Evolutionary conservation across 208 protist species (phyloP), one percentile per base, ranked within the genome.

Genomic region (Wallacemonas collosoma): DNA sequence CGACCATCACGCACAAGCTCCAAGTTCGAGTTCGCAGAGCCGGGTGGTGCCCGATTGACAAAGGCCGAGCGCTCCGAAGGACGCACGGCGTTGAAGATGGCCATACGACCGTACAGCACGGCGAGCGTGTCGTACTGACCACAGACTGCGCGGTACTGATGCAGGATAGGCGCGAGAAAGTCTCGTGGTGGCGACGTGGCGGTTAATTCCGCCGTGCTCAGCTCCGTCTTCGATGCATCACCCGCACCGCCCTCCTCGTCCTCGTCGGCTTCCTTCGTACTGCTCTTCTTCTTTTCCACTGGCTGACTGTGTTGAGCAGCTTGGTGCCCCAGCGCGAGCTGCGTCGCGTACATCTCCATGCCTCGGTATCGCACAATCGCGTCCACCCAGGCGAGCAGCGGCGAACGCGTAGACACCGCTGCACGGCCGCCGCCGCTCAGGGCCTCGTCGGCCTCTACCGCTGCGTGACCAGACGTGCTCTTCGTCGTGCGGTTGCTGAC

Each of bases 71-170:
- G 75, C 76, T 93, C 83, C 44, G 85, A 88, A 11, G 91, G 91
- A 47, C 83, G 84, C 54, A 93, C 87, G 2, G 79, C 65, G 71
- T 91, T 85, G 78, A 96, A 96, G 80, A 93, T 86, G 64, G 87
- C 88, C 45, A 94, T 75, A 15, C 91, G 84, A 8, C 91, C 91
- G 75, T 94, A 86, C 43, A 93, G 80, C 38, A 80, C 57, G 5
- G 88, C 87, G 15, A 96, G 73, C 43, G 80, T 84, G 78, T 94
- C 91, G 70, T 93, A 89, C 53, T 87, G 76, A 2, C 73, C 51
- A 17, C 71, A 82, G 66, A 93, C 76, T 15, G 66, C 70, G 11
- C 83, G 86, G 77, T 94, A 96, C 67, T 96, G 91, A 71, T 93
- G 87, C 12, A 93, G 75, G 12, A 96, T 67, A 9, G 91, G 91